These are phyloP conservation scores for Sphaerulina populicola DNA, from an alignment of 2,329 filamentous ascomycete genomes.

Conservation along the genomic window DNA sequence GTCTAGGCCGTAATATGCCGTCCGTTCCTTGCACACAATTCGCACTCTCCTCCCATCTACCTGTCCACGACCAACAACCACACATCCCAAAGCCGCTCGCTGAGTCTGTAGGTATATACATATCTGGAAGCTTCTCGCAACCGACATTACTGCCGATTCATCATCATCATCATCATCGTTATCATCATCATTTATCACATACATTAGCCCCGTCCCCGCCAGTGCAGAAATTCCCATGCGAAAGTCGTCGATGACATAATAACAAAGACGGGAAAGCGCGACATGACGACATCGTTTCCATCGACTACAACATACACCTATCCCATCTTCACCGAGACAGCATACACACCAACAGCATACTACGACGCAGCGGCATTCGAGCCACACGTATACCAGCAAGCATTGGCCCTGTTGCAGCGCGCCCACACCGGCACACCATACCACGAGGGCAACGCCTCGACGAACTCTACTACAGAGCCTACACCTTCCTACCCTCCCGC, in stretches of 20 bases:
- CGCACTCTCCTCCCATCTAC: neutral
- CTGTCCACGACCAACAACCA: neutral
- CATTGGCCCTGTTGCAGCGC: conserved; percentile 10
- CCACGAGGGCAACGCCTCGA: neutral
- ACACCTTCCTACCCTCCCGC: neutral
- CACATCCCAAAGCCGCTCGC: neutral
- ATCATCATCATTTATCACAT: no score
- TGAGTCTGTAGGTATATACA: neutral
- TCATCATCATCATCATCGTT: neutral
- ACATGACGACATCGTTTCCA: neutral
- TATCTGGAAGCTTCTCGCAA: conserved; percentile 5
- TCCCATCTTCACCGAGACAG: neutral
- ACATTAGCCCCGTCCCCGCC: neutral
- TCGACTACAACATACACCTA: neutral
- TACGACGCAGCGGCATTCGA: neutral
- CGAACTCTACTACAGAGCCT: neutral
- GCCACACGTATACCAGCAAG: conserved; percentile 9
- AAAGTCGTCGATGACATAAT: no score
- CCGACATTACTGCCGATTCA: conserved; percentile 1
- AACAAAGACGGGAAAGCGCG: neutral
- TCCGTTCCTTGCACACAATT: neutral
- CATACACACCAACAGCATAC: neutral
- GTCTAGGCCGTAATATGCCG: neutral
- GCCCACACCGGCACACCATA: neutral
- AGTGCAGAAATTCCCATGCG: no score